Evolutionary conservation across 2,329 filamentous ascomycete genomes (phyloP).

Genomic region (Parastagonospora nodorum): DNA sequence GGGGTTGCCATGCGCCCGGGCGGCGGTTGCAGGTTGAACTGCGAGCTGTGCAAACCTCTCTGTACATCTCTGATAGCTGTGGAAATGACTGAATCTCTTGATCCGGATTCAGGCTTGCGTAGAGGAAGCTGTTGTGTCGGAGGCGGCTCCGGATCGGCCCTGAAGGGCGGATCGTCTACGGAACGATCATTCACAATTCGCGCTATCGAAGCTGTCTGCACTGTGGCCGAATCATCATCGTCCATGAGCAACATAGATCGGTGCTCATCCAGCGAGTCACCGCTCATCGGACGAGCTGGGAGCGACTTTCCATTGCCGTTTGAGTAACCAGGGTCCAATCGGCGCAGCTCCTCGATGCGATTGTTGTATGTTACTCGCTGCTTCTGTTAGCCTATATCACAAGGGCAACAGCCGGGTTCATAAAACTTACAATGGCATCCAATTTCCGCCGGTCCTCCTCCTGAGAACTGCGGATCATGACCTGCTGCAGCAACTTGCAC

Average conservation of each 20-base stretch:
- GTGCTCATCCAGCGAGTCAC: conserved; percentile 55
- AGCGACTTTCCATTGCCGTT: conserved; percentile 71
- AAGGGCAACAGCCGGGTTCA: neutral
- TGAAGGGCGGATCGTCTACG: conserved; percentile 25
- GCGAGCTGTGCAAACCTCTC: conserved; percentile 34
- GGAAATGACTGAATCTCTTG: conserved; percentile 47
- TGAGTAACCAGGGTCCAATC: conserved; percentile 64
- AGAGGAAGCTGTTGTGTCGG: conserved; percentile 37
- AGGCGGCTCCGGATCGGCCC: conserved; percentile 23
- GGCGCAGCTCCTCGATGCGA: conserved; percentile 83
- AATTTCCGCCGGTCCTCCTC: conserved; percentile 89
- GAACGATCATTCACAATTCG: conserved; percentile 55
- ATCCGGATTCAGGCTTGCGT: conserved; percentile 31
- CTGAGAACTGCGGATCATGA: conserved; percentile 81
- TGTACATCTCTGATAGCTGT: conserved; percentile 51
- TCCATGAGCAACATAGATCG: conserved; percentile 45
- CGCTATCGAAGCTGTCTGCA: conserved; percentile 60
- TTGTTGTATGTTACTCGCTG: conserved; percentile 88
- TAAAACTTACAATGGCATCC: conserved; percentile 80
- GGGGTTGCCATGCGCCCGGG: conserved; percentile 33
- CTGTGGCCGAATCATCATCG: conserved; percentile 46
- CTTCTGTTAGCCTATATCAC: conserved; percentile 14
- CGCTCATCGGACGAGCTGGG: conserved; percentile 70
- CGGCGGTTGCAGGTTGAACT: conserved; percentile 43
- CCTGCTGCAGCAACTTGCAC: conserved; percentile 83